These are phyloP conservation scores for Xylariaceae sp. DNA, from an alignment of 2,329 filamentous ascomycete species.

Conservation along the genomic window DNA sequence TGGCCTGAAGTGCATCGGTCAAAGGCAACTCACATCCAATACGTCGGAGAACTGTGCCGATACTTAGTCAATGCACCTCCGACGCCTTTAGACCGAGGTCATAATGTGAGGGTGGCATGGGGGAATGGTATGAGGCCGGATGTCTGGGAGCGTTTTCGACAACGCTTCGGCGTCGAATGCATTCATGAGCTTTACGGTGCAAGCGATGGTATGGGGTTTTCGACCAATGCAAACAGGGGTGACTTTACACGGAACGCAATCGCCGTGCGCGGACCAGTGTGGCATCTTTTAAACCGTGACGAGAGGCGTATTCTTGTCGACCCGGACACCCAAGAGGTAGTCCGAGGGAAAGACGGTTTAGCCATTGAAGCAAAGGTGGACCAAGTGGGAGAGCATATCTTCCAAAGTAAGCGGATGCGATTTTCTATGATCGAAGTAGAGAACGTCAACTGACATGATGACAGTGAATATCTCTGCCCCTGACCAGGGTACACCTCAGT, in stretches of 20 bases:
- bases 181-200: slow-evolving; percentile 75
- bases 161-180: slow-evolving; percentile 59
- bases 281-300: slow-evolving; percentile 51
- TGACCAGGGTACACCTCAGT: slow-evolving; percentile 56
- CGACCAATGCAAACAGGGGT: slow-evolving; percentile 57
- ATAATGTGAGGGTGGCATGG: slow-evolving; percentile 56
- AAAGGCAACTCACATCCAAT: slow-evolving; percentile 65
- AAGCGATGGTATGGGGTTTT: slow-evolving; percentile 64
- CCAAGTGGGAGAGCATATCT: slow-evolving; percentile 67
- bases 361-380: slow-evolving; percentile 61
- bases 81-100: slow-evolving; percentile 54
- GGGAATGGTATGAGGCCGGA: slow-evolving; percentile 68
- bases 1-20: slow-evolving; percentile 69
- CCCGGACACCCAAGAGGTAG: slow-evolving; percentile 62
- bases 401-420: slow-evolving; percentile 41
- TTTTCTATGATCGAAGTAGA: neutral
- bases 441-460: neutral
- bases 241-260: slow-evolving; percentile 62
- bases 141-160: slow-evolving; percentile 62
- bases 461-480: slow-evolving; percentile 42
- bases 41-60: slow-evolving; percentile 74
- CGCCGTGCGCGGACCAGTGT: slow-evolving; percentile 65
- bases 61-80: slow-evolving; percentile 69
- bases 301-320: slow-evolving; percentile 69
- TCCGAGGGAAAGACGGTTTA: slow-evolving; percentile 63